Base-by-base conservation (phyloP, 2,329 filamentous ascomycete species). In the Sarocladium oryzae region DNA sequence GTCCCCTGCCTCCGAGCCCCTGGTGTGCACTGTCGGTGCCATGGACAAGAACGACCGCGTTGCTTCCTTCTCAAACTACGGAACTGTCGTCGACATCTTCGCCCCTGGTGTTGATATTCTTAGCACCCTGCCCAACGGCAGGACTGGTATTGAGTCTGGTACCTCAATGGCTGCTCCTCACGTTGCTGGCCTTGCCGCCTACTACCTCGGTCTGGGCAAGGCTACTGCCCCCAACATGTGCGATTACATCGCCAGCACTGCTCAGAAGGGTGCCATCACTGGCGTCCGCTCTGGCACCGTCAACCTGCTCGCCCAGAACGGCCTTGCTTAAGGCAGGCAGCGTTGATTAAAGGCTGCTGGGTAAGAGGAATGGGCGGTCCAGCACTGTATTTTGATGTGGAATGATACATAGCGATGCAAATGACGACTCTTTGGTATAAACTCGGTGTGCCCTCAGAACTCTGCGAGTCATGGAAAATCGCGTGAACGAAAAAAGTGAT, bases 111-210 rank as follows among this genome's bases (percentile, higher is more conserved):
- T 76, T 53, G 57, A 69, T 52, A 71, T 79, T 24, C 57, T 71
- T 3, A 74, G 69, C 50, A 62, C 69, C 49, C 72, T 69, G 53
- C 71, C 72, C 28, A 70, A 71, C 51, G 76, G 76, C 61, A 53
- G 58, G 16, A 69, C 55, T 59, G 62, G 74, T 55, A 71, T 63
- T 20, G 62, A 30, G 7, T 72, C 69, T 55, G 75, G 74, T 51
- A 77, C 75, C 51, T 73, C 73, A 33, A 83, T 82, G 79, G 79
- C 82, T 18, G 73, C 75, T 4, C 82, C 82, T 1, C 81, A 85
- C 61, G 73, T 85, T 41, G 75, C 78, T 43, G 83, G 82, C 32
- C 66, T 86, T 2, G 80, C 77, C 8, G 80, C 79, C 18, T 85
- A 85, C 64, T 64, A 85, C 15, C 77, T 85, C 66, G 61, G 68